Base-by-base conservation (phyloP, 352 stramenopile species). In the Pythium aquatile region DNA sequence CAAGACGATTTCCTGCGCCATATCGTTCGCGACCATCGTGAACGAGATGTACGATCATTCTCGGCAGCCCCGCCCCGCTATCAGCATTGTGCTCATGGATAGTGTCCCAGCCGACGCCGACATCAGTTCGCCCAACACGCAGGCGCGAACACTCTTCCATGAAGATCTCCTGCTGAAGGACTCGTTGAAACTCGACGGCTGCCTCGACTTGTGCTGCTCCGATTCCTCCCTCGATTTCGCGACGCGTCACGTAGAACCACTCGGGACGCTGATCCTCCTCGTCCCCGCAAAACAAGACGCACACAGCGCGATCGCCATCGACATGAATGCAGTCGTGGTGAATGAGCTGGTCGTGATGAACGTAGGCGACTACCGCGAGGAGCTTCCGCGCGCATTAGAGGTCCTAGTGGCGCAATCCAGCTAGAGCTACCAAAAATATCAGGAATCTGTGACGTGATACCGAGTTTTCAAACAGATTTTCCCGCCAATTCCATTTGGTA, bases 271-370 rank as follows among this genome's bases (percentile, higher is more conserved):
- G 14, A 52, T 55, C 7, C 44, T 76, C 30, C 44, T 60, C 3
- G 3, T 54, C 2, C 30, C 35, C 24, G 5, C 35, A 20, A 40
- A 11, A 13, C 37, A 48, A n/a, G 30, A 52, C 9, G 29, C 20
- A 10, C 37, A 9, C 3, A 26, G 46, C 10, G 13, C 48, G 2
- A 53, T 64, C 3, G 49, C 68, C 17, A 76, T 92, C 68, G 74
- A 90, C 61, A 83, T 93, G 77, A 93, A 93, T 46, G 48, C 72
- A 2, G 73, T 93, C 7, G 84, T 91, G 17, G 81, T 93, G 16
- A 79, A 81, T 20, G 84, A 93, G 35, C 74, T 93, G 30, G 66
- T 76, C 30, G 5, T 92, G 24, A 49, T 71, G 46, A 71, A 54
- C 9, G 58, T 90, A 13, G 55, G 70, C 39, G 76, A 86, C 63